Base-by-base conservation (phyloP, 495 filamentous ascomycete genomes). In the Trichoderma gamsii region DNA sequence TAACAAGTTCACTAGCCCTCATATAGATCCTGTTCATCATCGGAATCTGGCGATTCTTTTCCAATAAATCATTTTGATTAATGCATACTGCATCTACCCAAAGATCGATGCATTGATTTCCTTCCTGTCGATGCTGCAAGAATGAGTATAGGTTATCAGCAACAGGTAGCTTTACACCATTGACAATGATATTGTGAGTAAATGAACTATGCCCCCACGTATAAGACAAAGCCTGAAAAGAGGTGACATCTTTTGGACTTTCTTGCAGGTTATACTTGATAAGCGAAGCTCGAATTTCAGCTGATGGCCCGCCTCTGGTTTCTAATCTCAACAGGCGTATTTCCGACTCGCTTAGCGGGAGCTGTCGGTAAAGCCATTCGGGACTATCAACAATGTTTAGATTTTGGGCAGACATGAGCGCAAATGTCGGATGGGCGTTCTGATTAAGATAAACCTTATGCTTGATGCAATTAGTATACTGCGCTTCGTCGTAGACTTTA, bases 81-180 rank as follows among this genome's bases (percentile, higher is more conserved):
- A 65, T 41, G 41, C 63, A 65, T 23, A 65, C 41, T 23, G 63
- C 63, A 25, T 65, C 63, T 41, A 44, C 25, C 63, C 63, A 65
- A 11, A 65, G 27, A 9, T 44, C 32, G 29, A 13, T 32, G 27
- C 2, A 8, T 16, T 27, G 21, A 16, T 16, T 2, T 2, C 23
- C 5, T 23, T 61, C 52, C 52, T 27, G 52, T 13, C 27, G 18
- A 18, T 61, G 21, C 27, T 61, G 21, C 52, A 61, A 7, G 23
- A 61, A 61, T 61, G 52, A 13, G 23, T 61, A 61, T 16, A 61
- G 13, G 15, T 61, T 61, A 7, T 8, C 25, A 18, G 52, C 27
- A 61, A 61, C 52, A 18, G 52, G 52, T 1, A 61, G 27, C 9
- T 12, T 11, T 29, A 29, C 27, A 3, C 52, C 52, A 16, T 61